These are phyloP conservation scores for Linnemannia schmuckeri DNA, from an alignment of 192 early-diverging fungal species.

Conservation along the genomic window DNA sequence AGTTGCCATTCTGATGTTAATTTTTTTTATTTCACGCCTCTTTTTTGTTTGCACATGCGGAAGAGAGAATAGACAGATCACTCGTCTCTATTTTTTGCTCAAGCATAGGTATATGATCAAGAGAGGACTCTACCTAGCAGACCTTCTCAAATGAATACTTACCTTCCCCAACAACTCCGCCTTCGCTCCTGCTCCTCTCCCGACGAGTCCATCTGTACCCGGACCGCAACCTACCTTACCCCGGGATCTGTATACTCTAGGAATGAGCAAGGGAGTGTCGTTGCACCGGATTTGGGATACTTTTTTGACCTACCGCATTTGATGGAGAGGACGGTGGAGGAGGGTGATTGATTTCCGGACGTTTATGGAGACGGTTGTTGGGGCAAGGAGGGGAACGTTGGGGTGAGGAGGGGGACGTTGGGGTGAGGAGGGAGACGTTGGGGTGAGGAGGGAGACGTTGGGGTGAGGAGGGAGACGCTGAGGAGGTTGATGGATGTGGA, in stretches of 20 bases:
- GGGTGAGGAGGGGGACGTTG: not conserved
- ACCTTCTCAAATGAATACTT: constrained; percentile 31
- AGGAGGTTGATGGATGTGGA: not conserved
- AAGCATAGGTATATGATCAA: constrained; percentile 32
- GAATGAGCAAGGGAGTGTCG: constrained; percentile 35
- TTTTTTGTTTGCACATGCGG: not conserved
- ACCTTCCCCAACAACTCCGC: constrained; percentile 24
- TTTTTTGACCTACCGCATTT: constrained; percentile 21
- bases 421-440: not conserved
- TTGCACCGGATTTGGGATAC: constrained; percentile 29
- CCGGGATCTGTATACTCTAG: constrained; percentile 17
- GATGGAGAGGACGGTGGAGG: not conserved
- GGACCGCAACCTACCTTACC: constrained; percentile 10
- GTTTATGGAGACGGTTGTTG: constrained; percentile 32
- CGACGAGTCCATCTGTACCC: not conserved
- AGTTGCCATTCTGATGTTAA: too few relatives aligned
- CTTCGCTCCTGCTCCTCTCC: constrained; percentile 26
- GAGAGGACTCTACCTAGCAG: constrained; percentile 23
- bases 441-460: constrained; percentile 20
- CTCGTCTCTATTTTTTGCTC: not conserved
- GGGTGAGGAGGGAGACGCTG: not conserved
- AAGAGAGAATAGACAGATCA: not conserved
- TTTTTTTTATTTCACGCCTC: too few relatives aligned
- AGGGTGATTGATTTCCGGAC: constrained; percentile 21
- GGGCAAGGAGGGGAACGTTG: not conserved